Base-by-base conservation (phyloP, 805 yeast species). In the Candida jianshihensis region DNA sequence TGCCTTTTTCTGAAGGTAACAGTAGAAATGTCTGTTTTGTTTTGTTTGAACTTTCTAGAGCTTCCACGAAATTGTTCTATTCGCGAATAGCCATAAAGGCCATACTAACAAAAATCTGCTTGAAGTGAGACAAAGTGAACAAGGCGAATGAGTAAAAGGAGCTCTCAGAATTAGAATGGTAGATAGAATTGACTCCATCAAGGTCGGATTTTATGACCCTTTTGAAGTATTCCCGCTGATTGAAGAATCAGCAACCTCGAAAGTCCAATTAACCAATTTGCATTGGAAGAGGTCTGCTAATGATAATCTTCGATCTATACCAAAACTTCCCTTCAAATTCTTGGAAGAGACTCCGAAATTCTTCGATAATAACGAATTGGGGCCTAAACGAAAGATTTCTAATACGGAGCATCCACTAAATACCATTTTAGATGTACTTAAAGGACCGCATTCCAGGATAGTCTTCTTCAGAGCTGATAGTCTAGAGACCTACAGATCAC, bases 121-220 rank as follows among this genome's bases (percentile, higher is more conserved):
- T n/a, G n/a, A n/a, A n/a, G n/a, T n/a, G n/a, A n/a, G n/a, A 25
- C 11, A 25, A 13, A 19, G 14, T 11, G 8, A 21, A 21, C 19
- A 21, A 30, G 14, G 14, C 13, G 33, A 25, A 25, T 10, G 6
- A 6, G 14, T 25, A 25, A 6, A 12, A 12, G 8, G 15, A 20
- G 18, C n/a, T 5, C 10, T 26, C 11, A 19, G 14, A 16, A 16
- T 26, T 10, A 12, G 18, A 16, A 32, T 21, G 40, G 14, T 31
- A 4, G 5, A 14, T 16, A 3, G 25, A 4, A 33, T 35, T 1
- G 43, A 45, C 11, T 37, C 46, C 11, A 20, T 46, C 2, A 36
- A 41, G 21, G 51, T 81, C 14, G 83, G 85, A 5, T 83, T 73
- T 54, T 82, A 78, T 51, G 95, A 86, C 45, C 95, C 95, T 2